Evolutionary conservation across 306 rosid species (phyloP).

Genomic region (Prinsepia uniflora): DNA sequence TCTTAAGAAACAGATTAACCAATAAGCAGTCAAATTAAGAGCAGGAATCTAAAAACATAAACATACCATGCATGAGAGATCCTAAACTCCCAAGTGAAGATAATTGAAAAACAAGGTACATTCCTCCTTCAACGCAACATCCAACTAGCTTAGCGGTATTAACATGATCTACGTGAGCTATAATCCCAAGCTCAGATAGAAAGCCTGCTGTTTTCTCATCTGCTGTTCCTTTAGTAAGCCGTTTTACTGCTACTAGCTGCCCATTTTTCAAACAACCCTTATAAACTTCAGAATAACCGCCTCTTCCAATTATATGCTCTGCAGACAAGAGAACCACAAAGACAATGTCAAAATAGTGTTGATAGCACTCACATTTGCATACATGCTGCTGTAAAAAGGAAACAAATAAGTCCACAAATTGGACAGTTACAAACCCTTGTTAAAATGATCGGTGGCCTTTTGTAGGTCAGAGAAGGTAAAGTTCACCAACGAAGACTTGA

Average conservation of each 20-base stretch:
- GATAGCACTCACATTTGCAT: background rate
- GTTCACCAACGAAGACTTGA: constrained; percentile 45
- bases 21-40: constrained; percentile 13
- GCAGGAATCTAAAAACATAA: constrained; percentile 9
- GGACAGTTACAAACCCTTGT: constrained; percentile 39
- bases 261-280: constrained; percentile 63
- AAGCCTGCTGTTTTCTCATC: constrained; percentile 60
- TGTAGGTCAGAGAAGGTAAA: constrained; percentile 49
- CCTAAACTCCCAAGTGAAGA: constrained; percentile 73
- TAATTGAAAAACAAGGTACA: constrained; percentile 65
- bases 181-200: constrained; percentile 66
- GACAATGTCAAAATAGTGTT: constrained; percentile 15
- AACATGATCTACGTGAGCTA: constrained; percentile 72
- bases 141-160: constrained; percentile 74
- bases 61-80: constrained; percentile 68
- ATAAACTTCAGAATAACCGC: constrained; percentile 74
- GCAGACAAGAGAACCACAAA: constrained; percentile 18
- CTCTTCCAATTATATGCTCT: constrained; percentile 73
- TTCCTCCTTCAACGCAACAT: constrained; percentile 61
- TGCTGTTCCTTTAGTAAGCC: constrained; percentile 46
- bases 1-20: constrained; percentile 10
- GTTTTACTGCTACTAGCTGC: constrained; percentile 64
- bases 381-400: background rate
- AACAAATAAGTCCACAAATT: background rate
- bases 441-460: constrained; percentile 60